Conservation (phyloP, 208 protist species). For the Wallacemonas rigidus region DNA sequence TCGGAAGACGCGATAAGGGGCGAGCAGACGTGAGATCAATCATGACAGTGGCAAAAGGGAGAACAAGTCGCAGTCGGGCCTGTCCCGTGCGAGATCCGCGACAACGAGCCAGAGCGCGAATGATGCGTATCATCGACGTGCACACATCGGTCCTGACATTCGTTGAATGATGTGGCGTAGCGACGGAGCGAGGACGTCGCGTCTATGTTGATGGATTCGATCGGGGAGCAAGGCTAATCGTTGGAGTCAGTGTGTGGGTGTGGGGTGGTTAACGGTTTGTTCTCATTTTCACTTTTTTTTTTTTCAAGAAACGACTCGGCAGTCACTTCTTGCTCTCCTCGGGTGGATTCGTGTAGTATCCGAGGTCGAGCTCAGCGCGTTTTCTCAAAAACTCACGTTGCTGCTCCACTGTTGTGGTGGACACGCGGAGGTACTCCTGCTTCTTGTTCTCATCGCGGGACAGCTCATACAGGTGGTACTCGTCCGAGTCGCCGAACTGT, state of each 20-base stretch:
- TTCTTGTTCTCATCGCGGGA: slow-evolving; percentile 77
- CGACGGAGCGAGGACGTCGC: too few relatives aligned
- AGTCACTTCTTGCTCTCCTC: slow-evolving; percentile 3
- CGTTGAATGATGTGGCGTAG: too few relatives aligned
- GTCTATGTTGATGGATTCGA: too few relatives aligned
- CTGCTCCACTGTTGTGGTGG: slow-evolving; percentile 52
- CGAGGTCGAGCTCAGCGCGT: slow-evolving; percentile 21
- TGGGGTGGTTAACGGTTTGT: not conserved
- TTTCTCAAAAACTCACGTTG: slow-evolving; percentile 28
- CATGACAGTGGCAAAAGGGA: too few relatives aligned
- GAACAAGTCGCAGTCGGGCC: too few relatives aligned
- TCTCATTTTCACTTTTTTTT: not conserved
- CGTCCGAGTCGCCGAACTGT: slow-evolving; percentile 71
- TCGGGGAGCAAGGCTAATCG: too few relatives aligned
- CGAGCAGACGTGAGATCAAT: too few relatives aligned
- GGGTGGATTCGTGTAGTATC: slow-evolving; percentile 37
- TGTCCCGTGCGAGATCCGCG: too few relatives aligned
- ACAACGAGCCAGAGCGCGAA: too few relatives aligned
- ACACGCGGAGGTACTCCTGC: slow-evolving; percentile 65
- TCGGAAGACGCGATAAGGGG: too few relatives aligned
- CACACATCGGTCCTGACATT: too few relatives aligned
- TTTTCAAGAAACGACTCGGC: not conserved
- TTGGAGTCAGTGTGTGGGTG: not conserved
- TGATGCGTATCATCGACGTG: too few relatives aligned
- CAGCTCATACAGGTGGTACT: slow-evolving; percentile 78